Evolutionary conservation across 495 filamentous ascomycete species (phyloP), one percentile per base, ranked within the genome.

Genomic region (Podospora appendiculata): DNA sequence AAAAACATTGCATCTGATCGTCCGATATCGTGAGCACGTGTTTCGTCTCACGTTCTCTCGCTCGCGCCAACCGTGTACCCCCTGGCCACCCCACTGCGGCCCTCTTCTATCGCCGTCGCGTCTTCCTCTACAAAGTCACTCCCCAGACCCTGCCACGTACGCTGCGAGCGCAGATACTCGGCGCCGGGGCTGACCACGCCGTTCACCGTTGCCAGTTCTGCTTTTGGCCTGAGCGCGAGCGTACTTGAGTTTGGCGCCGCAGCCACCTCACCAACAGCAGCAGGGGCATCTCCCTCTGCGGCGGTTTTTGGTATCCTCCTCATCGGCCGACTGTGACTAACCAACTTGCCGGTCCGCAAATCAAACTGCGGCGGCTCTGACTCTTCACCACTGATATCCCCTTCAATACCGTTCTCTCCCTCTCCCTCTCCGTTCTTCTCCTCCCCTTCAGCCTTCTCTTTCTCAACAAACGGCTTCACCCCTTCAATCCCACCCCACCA

Each of bases 141-240:
- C 0, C 93, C 94, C 32, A 99, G 67, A 0, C 93, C 93, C 64
- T 83, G 87, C 93, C 93, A 99, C 7, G 86, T 94, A 51, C 93
- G 69, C 59, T 90, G 86, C 10, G 83, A 86, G 41, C 82, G 79
- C 52, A 98, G 66, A 60, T 81, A 96, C 68, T 95, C 87, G 5
- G 94, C 93, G 1, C 87, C 93, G 4, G 94, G 94, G 19, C 91
- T 96, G n/a, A 85, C 72, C 0, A 88, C 78, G 6, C 87, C 86
- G 39, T 90, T 90, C 39, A 95, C 78, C 36, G 78, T 79, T 3
- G 87, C 85, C 39, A 98, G 48, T 55, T 92, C 87, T 12, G 78
- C 77, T 55, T 82, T 86, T 38, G 79, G 72, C 43, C 88, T 77
- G 57, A 78, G 72, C 0, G 79, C 72, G 35, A 92, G 66, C 1